Conservation (phyloP, 2,329 filamentous ascomycete genomes). For the Colletotrichum incanum region DNA sequence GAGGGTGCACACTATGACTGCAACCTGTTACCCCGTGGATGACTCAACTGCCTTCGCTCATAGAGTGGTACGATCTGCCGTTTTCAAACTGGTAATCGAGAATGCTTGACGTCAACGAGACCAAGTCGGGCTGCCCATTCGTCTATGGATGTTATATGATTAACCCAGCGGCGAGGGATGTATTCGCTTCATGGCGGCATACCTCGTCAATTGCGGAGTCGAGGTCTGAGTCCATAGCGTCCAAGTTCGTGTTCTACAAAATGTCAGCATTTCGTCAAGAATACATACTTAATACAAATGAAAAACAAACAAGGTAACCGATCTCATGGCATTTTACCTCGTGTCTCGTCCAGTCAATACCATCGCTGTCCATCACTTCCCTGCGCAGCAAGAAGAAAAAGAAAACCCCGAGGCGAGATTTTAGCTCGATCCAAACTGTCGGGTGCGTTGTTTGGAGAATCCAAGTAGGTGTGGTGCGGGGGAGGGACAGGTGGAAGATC, state of each 20-base stretch:
- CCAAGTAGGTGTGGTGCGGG: slow-evolving; percentile 8
- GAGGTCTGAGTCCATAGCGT: slow-evolving; percentile 14
- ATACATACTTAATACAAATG: not conserved
- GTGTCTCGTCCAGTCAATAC: not conserved
- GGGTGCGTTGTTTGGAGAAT: not conserved
- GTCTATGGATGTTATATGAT: not conserved
- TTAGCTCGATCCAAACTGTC: slow-evolving; percentile 15
- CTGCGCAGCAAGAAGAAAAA: not conserved
- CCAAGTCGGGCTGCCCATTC: not conserved
- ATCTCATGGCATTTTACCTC: not conserved
- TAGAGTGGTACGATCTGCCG: slow-evolving; percentile 29
- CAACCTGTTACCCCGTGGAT: not conserved
- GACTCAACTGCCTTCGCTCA: slow-evolving; percentile 47
- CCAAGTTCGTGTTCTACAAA: not conserved
- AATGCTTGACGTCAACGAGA: slow-evolving; percentile 31
- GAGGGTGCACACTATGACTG: not conserved
- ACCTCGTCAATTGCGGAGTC: slow-evolving; percentile 25
- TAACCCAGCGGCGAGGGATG: not conserved
- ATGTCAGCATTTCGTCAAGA: not conserved
- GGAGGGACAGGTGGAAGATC: slow-evolving; percentile 2
- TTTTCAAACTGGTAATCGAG: slow-evolving; percentile 33
- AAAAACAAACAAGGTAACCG: not conserved
- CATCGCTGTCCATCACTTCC: not conserved
- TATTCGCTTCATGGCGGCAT: not conserved
- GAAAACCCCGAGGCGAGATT: not conserved